Evolutionary conservation across 768 basidiomycete genomes (phyloP).

Genomic region (Psilocybe sp.): DNA sequence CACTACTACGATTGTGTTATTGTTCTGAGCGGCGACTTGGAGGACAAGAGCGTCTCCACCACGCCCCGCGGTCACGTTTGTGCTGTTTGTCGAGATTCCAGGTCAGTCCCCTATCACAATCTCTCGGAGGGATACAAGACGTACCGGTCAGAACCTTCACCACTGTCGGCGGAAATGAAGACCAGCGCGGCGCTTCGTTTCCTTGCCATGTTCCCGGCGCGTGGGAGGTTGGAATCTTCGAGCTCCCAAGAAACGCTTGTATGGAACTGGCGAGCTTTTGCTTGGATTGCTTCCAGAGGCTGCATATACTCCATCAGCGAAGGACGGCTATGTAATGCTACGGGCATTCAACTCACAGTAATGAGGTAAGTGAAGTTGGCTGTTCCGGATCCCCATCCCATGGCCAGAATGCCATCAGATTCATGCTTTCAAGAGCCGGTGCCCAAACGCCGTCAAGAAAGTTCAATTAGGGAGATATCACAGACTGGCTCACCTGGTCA

Average conservation of each 20-base stretch:
- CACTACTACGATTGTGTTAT: slow-evolving; percentile 70
- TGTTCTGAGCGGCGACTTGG: slow-evolving; percentile 63
- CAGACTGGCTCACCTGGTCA: slow-evolving; percentile 40
- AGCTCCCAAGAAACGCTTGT: slow-evolving; percentile 68
- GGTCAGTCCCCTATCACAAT: neutral
- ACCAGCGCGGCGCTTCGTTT: slow-evolving; percentile 69
- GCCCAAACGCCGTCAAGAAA: neutral
- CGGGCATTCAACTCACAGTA: slow-evolving; percentile 40
- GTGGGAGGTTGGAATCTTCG: slow-evolving; percentile 60
- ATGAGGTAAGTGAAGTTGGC: slow-evolving; percentile 77
- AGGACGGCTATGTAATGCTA: neutral
- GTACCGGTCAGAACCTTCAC: slow-evolving; percentile 76
- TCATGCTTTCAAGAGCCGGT: slow-evolving; percentile 40
- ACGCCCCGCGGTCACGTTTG: slow-evolving; percentile 72
- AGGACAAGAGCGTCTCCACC: slow-evolving; percentile 69
- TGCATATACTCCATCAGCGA: slow-evolving; percentile 14
- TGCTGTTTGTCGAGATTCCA: neutral
- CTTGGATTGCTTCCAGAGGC: slow-evolving; percentile 82
- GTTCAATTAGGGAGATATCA: no score
- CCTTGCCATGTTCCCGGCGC: slow-evolving; percentile 45
- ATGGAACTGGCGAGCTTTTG: slow-evolving; percentile 59
- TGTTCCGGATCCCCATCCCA: slow-evolving; percentile 93
- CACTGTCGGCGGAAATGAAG: slow-evolving; percentile 81
- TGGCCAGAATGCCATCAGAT: slow-evolving; percentile 70
- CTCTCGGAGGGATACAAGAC: slow-evolving; percentile 4